Evolutionary conservation across 352 stramenopile species (phyloP), one percentile per base, ranked within the genome.

Genomic region (Pythium monospermum): DNA sequence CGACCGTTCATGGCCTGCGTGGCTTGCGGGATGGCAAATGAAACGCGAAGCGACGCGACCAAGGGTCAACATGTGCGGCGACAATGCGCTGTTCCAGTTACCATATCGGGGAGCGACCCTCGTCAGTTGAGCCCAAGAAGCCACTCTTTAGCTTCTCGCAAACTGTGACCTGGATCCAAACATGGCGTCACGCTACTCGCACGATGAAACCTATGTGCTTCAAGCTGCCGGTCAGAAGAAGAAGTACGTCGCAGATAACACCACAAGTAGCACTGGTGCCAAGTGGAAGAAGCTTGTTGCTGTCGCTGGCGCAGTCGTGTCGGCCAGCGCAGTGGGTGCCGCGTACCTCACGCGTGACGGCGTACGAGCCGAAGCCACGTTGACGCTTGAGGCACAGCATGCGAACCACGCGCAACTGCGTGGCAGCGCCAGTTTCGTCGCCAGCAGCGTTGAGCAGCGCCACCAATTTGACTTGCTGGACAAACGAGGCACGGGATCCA

Each of bases 201-300:
- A 52, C 26, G 54, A 49, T 19, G 50, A 62, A 47, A 56, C 47
- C 15, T 35, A 39, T 27, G 40, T 35, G 26, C 40, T 62, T 30
- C 32, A 39, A 15, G 22, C 28, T 10, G 18, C n/a, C 4, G 22
- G 3, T 12, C n/a, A 42, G 22, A n/a, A 18, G 26, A 38, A 27
- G 8, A 36, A 38, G n/a, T 18, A n/a, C 18, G 18, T 31, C 1
- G 19, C 12, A 32, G 8, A 16, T 23, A 16, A 18, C 19, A 31
- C 41, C 3, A 19, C 4, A 13, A 16, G 21, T 13, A 22, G 39
- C 33, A 25, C 16, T 30, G 25, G 16, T 4, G 19, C 16, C 16
- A 27, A 43, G 40, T 58, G 41, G 50, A 53, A 36, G 43, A 18
- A 2, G 1, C 10, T 60, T 1, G 43, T 30, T 1, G 35, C 22